These are phyloP conservation scores for Blechomonas ayalai DNA, from an alignment of 208 protist genomes.

Conservation along the genomic window DNA sequence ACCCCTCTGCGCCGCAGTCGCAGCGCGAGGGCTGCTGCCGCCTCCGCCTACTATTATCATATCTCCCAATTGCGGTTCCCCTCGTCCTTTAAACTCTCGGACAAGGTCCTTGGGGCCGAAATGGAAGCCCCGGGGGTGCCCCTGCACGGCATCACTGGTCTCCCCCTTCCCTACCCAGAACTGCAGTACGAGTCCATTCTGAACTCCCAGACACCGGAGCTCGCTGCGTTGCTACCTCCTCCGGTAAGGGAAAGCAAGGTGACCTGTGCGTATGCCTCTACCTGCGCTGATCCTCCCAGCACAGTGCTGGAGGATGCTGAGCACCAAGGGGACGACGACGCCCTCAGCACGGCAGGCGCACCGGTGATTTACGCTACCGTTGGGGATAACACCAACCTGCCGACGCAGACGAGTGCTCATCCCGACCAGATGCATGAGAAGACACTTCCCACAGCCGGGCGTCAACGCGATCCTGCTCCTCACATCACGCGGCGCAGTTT, in stretches of 20 bases:
- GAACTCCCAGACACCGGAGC: constrained; percentile 4
- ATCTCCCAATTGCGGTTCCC: constrained; percentile 61
- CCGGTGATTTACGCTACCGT: too few species aligned
- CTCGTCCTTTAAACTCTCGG: constrained; percentile 25
- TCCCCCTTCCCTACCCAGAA: constrained; percentile 17
- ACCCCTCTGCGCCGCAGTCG: background rate
- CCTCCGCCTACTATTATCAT: constrained; percentile 57
- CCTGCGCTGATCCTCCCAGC: too few species aligned
- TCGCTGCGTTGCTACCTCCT: constrained; percentile 4
- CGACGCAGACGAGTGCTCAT: too few species aligned
- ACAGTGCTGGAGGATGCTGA: too few species aligned
- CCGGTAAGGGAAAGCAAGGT: background rate
- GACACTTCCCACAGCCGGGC: too few species aligned
- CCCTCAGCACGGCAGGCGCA: too few species aligned
- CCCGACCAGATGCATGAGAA: too few species aligned
- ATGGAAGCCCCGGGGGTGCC: constrained; percentile 26
- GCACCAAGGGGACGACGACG: too few species aligned
- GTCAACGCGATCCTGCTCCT: constrained; percentile 11
- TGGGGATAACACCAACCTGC: too few species aligned
- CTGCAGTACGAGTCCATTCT: constrained; percentile 20
- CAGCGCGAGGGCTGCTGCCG: background rate
- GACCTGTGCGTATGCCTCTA: background rate
- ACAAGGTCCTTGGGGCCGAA: constrained; percentile 29
- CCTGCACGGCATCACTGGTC: constrained; percentile 46
- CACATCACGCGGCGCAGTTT: constrained; percentile 20